Conservation (phyloP, 1,284 basidiomycete species). For the Ustilago sp. region DNA sequence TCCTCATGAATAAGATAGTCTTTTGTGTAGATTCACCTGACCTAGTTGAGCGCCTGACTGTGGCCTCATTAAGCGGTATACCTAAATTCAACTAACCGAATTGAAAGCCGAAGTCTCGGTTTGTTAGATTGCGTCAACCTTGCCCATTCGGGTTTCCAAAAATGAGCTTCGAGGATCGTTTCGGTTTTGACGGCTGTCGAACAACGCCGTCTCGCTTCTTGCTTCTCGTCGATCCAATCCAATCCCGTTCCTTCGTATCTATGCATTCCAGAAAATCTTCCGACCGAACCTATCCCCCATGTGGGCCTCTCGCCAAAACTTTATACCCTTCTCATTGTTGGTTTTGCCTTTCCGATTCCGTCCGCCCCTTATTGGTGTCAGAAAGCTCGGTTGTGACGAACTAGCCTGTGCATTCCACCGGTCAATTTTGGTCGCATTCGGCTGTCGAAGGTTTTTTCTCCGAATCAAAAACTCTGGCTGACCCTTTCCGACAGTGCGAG, state of each 20-base stretch:
- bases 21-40: too few species aligned
- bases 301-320: not conserved
- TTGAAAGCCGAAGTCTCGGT: not conserved
- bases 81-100: too few species aligned
- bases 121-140: constrained; percentile 12
- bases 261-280: constrained; percentile 14
- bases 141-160: not conserved
- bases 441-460: constrained; percentile 19
- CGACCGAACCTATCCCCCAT: constrained; percentile 9
- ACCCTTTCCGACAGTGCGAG: constrained; percentile 16
- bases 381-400: constrained; percentile 18
- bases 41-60: too few species aligned
- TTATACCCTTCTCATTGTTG: not conserved
- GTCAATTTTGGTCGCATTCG: constrained; percentile 2
- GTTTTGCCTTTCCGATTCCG: not conserved
- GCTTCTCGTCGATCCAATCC: constrained; percentile 1
- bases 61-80: too few species aligned
- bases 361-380: constrained; percentile 1
- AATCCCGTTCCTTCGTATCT: constrained; percentile 1
- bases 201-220: not conserved
- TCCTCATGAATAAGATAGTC: too few species aligned
- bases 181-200: constrained; percentile 35
- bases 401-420: not conserved
- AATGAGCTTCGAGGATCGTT: not conserved
- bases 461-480: not conserved